These are phyloP conservation scores for Helicocarpus griseus DNA, from an alignment of 2,329 filamentous ascomycete genomes.

Conservation along the genomic window DNA sequence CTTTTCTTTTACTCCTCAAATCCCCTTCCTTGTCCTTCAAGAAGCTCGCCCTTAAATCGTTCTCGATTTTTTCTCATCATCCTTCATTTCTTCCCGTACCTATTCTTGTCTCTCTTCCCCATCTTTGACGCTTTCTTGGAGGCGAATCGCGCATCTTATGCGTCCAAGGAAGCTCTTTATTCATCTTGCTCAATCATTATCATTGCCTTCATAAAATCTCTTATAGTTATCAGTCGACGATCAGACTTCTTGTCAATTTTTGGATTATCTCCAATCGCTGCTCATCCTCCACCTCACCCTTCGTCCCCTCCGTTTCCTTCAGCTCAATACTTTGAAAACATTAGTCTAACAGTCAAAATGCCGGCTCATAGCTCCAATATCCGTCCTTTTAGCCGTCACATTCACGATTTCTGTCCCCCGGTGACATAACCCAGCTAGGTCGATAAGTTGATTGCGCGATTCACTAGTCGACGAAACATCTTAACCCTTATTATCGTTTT, in stretches of 20 bases:
- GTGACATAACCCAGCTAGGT: conserved; percentile 7
- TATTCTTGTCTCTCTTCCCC: background rate
- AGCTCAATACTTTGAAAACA: conserved; percentile 16
- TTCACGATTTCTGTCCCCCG: conserved; percentile 5
- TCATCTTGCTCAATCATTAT: background rate
- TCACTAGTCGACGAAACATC: background rate
- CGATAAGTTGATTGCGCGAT: background rate
- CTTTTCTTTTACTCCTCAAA: conserved; percentile 10
- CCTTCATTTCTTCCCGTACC: background rate
- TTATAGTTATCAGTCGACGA: background rate
- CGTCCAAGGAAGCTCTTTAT: background rate
- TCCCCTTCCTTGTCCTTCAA: conserved; percentile 13
- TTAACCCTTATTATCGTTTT: background rate
- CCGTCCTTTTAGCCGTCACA: background rate
- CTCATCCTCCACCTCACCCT: conserved; percentile 10
- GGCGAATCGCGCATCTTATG: background rate
- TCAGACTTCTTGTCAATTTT: background rate
- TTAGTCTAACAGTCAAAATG: conserved; percentile 29
- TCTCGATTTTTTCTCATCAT: background rate
- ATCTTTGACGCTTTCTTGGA: background rate
- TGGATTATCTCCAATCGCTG: conserved; percentile 1
- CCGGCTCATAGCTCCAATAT: conserved; percentile 26
- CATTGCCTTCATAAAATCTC: background rate
- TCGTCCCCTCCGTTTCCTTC: conserved; percentile 15
- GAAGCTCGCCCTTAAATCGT: background rate